phyloP scores from a whole-genome alignment of 352 stramenopile genomes.

The Globisporangium yorkense region DNA sequence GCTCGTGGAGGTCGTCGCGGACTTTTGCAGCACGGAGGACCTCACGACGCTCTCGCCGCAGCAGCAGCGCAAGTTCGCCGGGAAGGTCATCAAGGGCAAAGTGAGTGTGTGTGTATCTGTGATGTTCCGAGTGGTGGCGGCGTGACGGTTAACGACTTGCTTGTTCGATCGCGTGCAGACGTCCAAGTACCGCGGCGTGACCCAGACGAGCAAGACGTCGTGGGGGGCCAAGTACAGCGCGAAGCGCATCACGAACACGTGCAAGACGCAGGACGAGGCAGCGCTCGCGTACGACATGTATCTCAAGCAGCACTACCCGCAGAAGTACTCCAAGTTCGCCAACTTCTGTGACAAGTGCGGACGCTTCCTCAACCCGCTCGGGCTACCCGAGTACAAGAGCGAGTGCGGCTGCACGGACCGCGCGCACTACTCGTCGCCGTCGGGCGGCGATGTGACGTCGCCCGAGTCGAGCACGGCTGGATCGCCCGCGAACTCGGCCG shows the following conservation, averaged over 20 bases:
- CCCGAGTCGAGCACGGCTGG: slow-evolving; percentile 11
- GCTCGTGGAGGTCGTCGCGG: slow-evolving; percentile 53
- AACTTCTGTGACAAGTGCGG: slow-evolving; percentile 84
- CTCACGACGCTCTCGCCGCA: slow-evolving; percentile 38
- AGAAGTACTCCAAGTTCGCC: slow-evolving; percentile 83
- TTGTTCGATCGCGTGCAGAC: slow-evolving; percentile 24
- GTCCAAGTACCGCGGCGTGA: slow-evolving; percentile 85
- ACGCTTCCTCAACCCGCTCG: slow-evolving; percentile 78
- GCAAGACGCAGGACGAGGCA: slow-evolving; percentile 82
- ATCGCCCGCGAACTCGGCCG: slow-evolving; percentile 20
- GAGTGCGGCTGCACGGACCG: slow-evolving; percentile 54
- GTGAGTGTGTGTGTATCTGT: slow-evolving; percentile 14
- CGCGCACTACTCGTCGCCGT: slow-evolving; percentile 15
- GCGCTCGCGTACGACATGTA: slow-evolving; percentile 81
- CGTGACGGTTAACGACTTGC: neutral
- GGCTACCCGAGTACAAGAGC: slow-evolving; percentile 62
- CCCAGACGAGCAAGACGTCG: slow-evolving; percentile 81
- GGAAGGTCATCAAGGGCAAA: slow-evolving; percentile 82
- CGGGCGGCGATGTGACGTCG: slow-evolving; percentile 12
- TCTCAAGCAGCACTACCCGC: slow-evolving; percentile 70
- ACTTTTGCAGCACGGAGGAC: slow-evolving; percentile 40
- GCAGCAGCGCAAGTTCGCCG: slow-evolving; percentile 47
- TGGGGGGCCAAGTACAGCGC: slow-evolving; percentile 87
- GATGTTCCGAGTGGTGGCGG: neutral
- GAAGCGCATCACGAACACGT: slow-evolving; percentile 86